Conservation (phyloP, 441 rosid genomes). For the Populus hybrid region DNA sequence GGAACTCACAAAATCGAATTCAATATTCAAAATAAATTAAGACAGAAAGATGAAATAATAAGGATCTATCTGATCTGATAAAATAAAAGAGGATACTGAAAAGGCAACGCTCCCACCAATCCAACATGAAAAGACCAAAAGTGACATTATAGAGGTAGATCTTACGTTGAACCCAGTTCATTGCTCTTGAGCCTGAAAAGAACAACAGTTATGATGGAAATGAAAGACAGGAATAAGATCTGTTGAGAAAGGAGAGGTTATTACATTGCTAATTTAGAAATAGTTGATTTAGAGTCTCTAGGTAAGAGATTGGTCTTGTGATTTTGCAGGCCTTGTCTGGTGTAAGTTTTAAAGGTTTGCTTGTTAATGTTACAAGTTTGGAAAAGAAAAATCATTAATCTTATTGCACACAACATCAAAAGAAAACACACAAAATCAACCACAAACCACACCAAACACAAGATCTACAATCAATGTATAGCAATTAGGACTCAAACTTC, state of each 20-base stretch:
- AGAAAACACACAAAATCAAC: not conserved
- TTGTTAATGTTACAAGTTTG: not conserved
- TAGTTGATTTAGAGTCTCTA: too few relatives aligned
- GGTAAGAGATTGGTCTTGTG: too few relatives aligned
- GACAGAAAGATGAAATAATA: not conserved
- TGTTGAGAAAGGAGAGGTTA: too few relatives aligned
- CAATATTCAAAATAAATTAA: not conserved
- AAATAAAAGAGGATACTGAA: slow-evolving; percentile 76
- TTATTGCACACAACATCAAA: not conserved
- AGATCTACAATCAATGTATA: not conserved
- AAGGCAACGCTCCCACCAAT: slow-evolving; percentile 96
- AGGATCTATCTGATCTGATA: not conserved
- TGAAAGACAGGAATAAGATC: too few relatives aligned
- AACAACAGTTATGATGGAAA: too few relatives aligned
- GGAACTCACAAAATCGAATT: slow-evolving; percentile 29
- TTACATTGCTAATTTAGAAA: too few relatives aligned
- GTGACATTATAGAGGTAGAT: slow-evolving; percentile 91
- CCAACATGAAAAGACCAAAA: slow-evolving; percentile 97
- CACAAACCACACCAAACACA: too few relatives aligned
- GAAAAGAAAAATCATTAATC: not conserved
- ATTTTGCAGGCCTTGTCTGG: too few relatives aligned
- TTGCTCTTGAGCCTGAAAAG: not conserved
- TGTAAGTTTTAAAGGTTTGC: too few relatives aligned
- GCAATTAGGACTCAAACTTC: too few relatives aligned
- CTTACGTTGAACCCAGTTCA: slow-evolving; percentile 62